Percentiles rank a stretch among this genome's conserved stretches.
Evolutionary conservation across 306 rosid species (phyloP).

Genomic region (Glycine latifolia): DNA sequence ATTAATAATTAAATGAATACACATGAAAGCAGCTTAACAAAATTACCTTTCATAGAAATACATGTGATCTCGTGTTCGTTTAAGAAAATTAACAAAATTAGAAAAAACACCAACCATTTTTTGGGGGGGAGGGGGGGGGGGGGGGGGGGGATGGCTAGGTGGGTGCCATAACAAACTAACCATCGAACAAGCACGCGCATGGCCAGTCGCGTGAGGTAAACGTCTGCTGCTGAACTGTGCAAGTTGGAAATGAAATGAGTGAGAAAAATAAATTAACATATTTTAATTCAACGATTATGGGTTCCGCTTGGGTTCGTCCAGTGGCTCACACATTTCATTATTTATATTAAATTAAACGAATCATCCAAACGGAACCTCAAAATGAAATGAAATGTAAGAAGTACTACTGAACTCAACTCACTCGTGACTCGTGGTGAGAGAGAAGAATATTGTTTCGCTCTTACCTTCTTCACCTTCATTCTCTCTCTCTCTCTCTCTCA

Average conservation of each 20-base stretch:
- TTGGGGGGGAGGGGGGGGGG: too few species aligned
- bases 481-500: slow-evolving; percentile 22
- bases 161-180: too few species aligned
- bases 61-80: too few species aligned
- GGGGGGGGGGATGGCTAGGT: too few species aligned
- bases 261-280: neutral
- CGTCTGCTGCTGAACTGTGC: neutral
- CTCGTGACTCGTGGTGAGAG: neutral
- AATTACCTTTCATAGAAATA: too few species aligned
- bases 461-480: neutral
- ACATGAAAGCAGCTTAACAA: too few species aligned
- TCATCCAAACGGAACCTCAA: neutral
- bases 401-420: neutral
- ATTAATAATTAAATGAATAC: too few species aligned
- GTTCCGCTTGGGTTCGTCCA: neutral
- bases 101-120: too few species aligned
- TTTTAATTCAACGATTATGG: neutral
- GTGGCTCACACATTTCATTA: neutral
- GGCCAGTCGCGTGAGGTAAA: neutral
- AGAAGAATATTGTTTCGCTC: neutral
- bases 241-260: neutral
- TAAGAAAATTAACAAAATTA: too few species aligned
- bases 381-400: neutral
- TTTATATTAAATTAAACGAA: neutral
- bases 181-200: too few species aligned